Conservation (phyloP, 148 eudicot genomes). For the Rhododendron vialii region DNA sequence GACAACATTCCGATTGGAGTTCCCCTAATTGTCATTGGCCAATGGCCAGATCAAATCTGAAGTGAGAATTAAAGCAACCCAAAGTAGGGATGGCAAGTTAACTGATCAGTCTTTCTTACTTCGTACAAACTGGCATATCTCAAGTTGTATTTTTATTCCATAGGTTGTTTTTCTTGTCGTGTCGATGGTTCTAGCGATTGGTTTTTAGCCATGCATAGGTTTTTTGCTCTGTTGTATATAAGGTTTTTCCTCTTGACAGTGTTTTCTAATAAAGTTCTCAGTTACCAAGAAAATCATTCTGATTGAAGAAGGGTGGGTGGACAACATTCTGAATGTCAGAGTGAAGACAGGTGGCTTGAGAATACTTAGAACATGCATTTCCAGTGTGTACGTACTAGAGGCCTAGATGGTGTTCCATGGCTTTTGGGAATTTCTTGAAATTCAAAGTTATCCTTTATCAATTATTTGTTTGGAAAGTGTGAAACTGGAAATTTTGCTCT, state of each 20-base stretch:
- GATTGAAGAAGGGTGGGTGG: background rate
- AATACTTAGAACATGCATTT: background rate
- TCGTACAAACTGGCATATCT: too few relatives aligned
- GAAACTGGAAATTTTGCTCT: background rate
- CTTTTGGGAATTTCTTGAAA: background rate
- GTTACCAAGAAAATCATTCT: background rate
- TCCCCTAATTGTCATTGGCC: too few relatives aligned
- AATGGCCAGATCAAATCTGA: too few relatives aligned
- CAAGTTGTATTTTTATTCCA: too few relatives aligned
- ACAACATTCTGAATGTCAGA: background rate
- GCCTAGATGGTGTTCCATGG: background rate
- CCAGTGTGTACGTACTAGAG: background rate
- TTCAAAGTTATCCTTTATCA: background rate
- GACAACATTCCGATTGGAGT: background rate
- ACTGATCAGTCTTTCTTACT: too few relatives aligned
- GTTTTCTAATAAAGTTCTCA: background rate
- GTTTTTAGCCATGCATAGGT: background rate
- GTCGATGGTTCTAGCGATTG: background rate
- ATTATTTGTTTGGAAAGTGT: background rate
- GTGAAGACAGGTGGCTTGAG: background rate
- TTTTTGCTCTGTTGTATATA: background rate
- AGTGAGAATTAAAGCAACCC: too few relatives aligned
- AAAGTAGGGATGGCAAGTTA: too few relatives aligned
- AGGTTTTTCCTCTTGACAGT: background rate
- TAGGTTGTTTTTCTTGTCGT: background rate